Base-by-base conservation (phyloP, 2,329 filamentous ascomycete species). In the Ophiostoma himal-ulmi region DNA sequence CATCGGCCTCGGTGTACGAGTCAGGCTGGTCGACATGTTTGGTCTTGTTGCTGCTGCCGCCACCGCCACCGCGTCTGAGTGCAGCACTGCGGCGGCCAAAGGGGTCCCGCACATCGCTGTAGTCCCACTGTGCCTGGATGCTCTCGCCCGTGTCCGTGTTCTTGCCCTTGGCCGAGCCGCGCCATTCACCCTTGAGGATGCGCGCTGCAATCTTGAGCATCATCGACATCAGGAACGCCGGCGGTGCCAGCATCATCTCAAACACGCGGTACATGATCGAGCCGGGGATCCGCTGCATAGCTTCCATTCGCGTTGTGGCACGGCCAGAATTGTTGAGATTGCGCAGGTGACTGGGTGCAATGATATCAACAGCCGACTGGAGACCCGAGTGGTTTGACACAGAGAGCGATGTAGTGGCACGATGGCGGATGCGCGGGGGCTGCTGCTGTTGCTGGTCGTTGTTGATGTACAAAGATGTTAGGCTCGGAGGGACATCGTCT, bases 201-300 rank as follows among this genome's bases (percentile, higher is more conserved):
- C 87, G 88, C 0, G 91, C 89, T 0, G 93, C 92, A 70, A 97
- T 92, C 70, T 88, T 88, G 5, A 97, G 84, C 84, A 97, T 93
- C 57, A 96, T 82, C 36, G 87, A 84, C 48, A 96, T 86, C 1
- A 96, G 84, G 75, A 94, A 88, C 20, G 89, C 86, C 0, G 94
- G 93, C n/a, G 93, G 93, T 0, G 91, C 88, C 17, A 97, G 81
- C 4, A 96, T 84, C 39, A 95, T 84, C 68, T 91, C 88, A 73
- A 87, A 89, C 0, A 93, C 93, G 79, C 92, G 94, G 70, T 89
- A 86, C 36, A 96, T 85, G 39, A 96, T 85, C 3, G 88, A 85
- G 68, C 86, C 81, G 0, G 88, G 86, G 39, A 90, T 81, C 62
- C 84, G 81, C 69, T 83, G 82, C 44, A 84, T 80, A 0, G 82